These are phyloP conservation scores for Otatea glauca DNA, from an alignment of 176 grass and related monocot genomes.

Conservation along the genomic window DNA sequence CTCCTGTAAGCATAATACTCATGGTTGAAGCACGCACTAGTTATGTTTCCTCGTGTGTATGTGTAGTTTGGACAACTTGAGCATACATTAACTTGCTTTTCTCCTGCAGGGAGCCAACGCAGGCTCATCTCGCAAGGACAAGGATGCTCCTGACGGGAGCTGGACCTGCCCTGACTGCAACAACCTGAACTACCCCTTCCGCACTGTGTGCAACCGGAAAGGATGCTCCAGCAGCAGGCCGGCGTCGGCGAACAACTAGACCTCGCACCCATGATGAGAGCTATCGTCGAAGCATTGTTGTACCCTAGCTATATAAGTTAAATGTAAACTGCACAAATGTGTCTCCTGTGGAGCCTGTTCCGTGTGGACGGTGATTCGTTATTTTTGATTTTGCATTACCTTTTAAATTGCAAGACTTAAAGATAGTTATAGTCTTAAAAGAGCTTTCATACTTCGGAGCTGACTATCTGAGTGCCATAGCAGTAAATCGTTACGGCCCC, in stretches of 20 bases:
- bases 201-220: slow-evolving; percentile 76
- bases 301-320: slow-evolving; percentile 3
- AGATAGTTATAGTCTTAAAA: background rate
- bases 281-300: slow-evolving; percentile 8
- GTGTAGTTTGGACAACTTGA: background rate
- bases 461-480: background rate
- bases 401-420: background rate
- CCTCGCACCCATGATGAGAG: background rate
- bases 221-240: slow-evolving; percentile 68
- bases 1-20: background rate
- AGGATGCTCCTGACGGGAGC: slow-evolving; percentile 78
- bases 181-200: slow-evolving; percentile 93
- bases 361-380: background rate
- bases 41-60: background rate
- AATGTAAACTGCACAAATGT: slow-evolving; percentile 36
- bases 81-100: background rate
- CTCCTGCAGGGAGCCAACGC: slow-evolving; percentile 35
- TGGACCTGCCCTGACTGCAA: slow-evolving; percentile 92
- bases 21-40: background rate
- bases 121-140: slow-evolving; percentile 52
- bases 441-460: background rate
- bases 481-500: background rate
- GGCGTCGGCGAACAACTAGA: slow-evolving; percentile 42
- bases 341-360: background rate
- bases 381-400: slow-evolving; percentile 14